Percentiles rank a stretch among this genome's conserved stretches.
phyloP scores from a whole-genome alignment of 768 basidiomycete genomes.

The Phanerodontia chrysosporium region DNA sequence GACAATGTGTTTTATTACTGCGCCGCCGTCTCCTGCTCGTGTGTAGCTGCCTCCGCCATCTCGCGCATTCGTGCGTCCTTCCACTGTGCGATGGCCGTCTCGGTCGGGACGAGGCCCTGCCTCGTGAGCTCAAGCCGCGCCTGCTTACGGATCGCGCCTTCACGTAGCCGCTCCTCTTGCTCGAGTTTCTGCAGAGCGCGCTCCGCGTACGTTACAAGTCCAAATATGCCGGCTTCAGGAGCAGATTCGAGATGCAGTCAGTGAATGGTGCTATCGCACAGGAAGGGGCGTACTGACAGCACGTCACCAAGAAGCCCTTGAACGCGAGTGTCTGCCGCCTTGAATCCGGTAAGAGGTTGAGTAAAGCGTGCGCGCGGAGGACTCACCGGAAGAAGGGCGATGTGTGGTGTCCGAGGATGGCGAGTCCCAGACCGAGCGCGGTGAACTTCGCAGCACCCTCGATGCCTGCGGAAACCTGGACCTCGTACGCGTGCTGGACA shows the following conservation, averaged over 20 bases:
- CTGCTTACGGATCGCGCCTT: constrained; percentile 65
- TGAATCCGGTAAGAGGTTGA: neutral
- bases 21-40: neutral
- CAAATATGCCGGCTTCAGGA: constrained; percentile 49
- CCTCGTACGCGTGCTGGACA: constrained; percentile 21
- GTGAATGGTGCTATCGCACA: neutral
- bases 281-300: constrained; percentile 56
- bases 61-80: constrained; percentile 36
- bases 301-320: constrained; percentile 69
- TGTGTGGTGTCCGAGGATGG: constrained; percentile 59
- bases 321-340: constrained; percentile 79
- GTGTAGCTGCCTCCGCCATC: neutral
- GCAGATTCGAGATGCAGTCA: too few relatives aligned
- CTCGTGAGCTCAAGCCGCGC: constrained; percentile 73
- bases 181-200: constrained; percentile 71
- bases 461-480: constrained; percentile 17
- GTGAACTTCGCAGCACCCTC: constrained; percentile 54
- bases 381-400: constrained; percentile 71
- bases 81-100: constrained; percentile 83
- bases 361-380: neutral
- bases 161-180: constrained; percentile 55
- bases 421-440: constrained; percentile 54
- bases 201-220: constrained; percentile 74
- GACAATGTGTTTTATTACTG: neutral
- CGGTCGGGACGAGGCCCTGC: constrained; percentile 73